Evolutionary conservation across 805 yeast genomes (phyloP).

Genomic region (Candida ascalaphidarum): DNA sequence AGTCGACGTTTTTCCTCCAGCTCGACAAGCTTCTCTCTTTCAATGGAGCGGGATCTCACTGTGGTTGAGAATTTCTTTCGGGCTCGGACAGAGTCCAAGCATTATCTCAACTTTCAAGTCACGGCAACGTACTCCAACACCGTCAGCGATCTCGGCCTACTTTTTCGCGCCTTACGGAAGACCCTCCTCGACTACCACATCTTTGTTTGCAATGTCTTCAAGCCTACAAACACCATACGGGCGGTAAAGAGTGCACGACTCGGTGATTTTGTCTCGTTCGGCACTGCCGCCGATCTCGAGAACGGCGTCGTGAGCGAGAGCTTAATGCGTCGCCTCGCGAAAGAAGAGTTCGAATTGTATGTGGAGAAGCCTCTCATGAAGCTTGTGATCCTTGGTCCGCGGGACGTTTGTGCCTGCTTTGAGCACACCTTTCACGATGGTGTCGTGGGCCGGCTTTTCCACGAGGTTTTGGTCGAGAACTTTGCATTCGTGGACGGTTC

Average conservation of each 20-base stretch:
- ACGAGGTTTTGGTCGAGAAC: constrained; percentile 22
- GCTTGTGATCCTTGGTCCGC: constrained; percentile 13
- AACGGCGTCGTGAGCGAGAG: constrained; percentile 16
- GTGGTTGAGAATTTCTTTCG: constrained; percentile 28
- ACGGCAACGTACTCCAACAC: constrained; percentile 20
- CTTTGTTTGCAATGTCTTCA: constrained; percentile 21
- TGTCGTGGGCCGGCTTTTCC: constrained; percentile 23
- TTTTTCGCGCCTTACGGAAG: constrained; percentile 21
- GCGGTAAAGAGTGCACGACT: constrained; percentile 11
- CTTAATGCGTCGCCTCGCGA: constrained; percentile 16
- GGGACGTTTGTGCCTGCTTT: constrained; percentile 15
- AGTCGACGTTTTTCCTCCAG: too few species aligned
- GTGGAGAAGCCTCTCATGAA: constrained; percentile 20
- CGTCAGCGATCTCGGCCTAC: constrained; percentile 5
- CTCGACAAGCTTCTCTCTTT: too few species aligned
- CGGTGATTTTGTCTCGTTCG: constrained; percentile 17
- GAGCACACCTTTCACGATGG: constrained; percentile 36
- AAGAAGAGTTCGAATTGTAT: constrained; percentile 12
- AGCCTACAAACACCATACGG: too few species aligned
- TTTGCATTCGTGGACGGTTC: constrained; percentile 10
- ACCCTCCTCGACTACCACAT: constrained; percentile 26
- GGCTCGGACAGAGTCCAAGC: constrained; percentile 19
- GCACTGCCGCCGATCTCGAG: constrained; percentile 5
- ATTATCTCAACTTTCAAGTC: constrained; percentile 24
- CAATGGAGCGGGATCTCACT: too few species aligned